Evolutionary conservation across 108 stramenopile species (phyloP).

Genomic region (Chaetoceros muelleri): DNA sequence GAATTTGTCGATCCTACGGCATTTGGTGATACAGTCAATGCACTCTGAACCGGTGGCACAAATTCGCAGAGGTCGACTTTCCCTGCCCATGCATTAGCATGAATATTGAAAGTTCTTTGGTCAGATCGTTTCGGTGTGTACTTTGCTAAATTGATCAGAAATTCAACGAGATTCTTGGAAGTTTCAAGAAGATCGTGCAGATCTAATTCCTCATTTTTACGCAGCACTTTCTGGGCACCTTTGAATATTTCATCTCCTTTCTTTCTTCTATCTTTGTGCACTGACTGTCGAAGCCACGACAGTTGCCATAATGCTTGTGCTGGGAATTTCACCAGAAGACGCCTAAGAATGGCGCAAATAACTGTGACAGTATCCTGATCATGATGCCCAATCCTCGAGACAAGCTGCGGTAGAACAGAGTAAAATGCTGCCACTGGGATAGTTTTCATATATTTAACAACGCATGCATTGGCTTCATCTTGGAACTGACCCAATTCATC

Average conservation of each 20-base stretch:
- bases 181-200: constrained; percentile 32
- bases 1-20: constrained; percentile 16
- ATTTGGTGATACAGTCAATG: constrained; percentile 51
- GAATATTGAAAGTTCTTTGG: constrained; percentile 1
- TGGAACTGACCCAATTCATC: constrained; percentile 26
- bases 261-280: constrained; percentile 31
- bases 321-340: constrained; percentile 67
- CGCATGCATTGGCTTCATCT: constrained; percentile 44
- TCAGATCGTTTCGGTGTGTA: constrained; percentile 4
- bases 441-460: constrained; percentile 28
- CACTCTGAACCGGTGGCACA: constrained; percentile 83
- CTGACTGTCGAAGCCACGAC: constrained; percentile 67
- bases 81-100: constrained; percentile 31
- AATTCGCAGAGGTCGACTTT: constrained; percentile 52
- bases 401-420: constrained; percentile 75
- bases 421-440: constrained; percentile 71
- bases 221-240: constrained; percentile 39
- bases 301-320: constrained; percentile 80
- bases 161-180: constrained; percentile 47
- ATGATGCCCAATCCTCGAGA: constrained; percentile 54
- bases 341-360: constrained; percentile 44
- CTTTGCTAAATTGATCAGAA: constrained; percentile 49
- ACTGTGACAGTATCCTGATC: constrained; percentile 45
- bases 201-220: constrained; percentile 26
- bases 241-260: constrained; percentile 69